These are phyloP conservation scores for Fusarium palustre DNA, from an alignment of 2,329 filamentous ascomycete genomes.

Conservation along the genomic window DNA sequence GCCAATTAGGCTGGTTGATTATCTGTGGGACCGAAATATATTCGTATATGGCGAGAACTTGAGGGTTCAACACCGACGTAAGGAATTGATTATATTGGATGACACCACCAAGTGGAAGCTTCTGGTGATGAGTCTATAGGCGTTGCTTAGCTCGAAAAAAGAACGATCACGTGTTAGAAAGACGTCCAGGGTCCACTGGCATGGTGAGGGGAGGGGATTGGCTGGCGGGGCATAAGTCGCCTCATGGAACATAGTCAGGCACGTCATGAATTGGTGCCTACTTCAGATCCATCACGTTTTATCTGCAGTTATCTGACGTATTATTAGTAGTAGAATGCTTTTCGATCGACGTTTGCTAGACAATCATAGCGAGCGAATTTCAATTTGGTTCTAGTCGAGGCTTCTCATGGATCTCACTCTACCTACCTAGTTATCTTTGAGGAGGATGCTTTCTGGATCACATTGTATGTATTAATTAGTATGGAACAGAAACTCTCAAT, in stretches of 20 bases:
- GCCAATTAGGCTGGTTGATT: constrained; percentile 12
- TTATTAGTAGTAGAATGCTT: not conserved
- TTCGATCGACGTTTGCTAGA: not conserved
- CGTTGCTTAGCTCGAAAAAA: constrained; percentile 49
- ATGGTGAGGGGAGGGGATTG: constrained; percentile 22
- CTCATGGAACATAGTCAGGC: constrained; percentile 16
- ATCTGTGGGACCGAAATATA: constrained; percentile 9
- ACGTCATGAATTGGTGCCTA: constrained; percentile 30
- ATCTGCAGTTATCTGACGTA: not conserved
- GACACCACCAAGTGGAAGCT: constrained; percentile 48
- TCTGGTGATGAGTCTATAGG: constrained; percentile 46
- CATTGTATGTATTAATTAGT: not conserved
- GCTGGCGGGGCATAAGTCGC: constrained; percentile 12
- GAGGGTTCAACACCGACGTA: constrained; percentile 38
- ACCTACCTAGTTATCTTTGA: not conserved
- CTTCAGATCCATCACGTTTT: not conserved
- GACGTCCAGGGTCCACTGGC: constrained; percentile 30
- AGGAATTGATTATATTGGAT: constrained; percentile 45
- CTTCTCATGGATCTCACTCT: not conserved
- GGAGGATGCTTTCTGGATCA: not conserved
- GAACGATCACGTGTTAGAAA: constrained; percentile 48
- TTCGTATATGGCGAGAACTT: constrained; percentile 34
- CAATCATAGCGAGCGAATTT: not conserved
- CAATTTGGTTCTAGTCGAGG: not conserved
- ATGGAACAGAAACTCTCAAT: not conserved